These are phyloP conservation scores for Halophytophthora polymorphica DNA, from an alignment of 352 stramenopile species.

Conservation along the genomic window DNA sequence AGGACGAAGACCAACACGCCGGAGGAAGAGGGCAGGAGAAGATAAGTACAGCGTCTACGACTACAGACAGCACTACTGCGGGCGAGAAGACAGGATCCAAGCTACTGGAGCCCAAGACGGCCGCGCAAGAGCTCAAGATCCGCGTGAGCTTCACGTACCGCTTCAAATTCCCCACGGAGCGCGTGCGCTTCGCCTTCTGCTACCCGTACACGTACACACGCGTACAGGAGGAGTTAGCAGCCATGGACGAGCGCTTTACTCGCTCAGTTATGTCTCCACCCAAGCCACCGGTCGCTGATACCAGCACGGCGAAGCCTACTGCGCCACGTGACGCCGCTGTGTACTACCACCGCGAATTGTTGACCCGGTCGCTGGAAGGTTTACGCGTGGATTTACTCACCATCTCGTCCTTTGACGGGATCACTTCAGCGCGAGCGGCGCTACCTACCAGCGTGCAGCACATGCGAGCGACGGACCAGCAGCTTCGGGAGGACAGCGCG, in stretches of 20 bases:
- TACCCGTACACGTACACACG: conserved; percentile 84
- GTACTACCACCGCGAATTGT: conserved; percentile 81
- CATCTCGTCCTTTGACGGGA: conserved; percentile 68
- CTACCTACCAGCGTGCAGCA: neutral
- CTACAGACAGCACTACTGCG: conserved; percentile 1
- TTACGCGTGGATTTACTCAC: conserved; percentile 80
- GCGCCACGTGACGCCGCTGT: conserved; percentile 27
- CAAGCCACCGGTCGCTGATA: neutral
- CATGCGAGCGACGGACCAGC: conserved; percentile 14
- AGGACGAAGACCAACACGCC: conserved; percentile 33
- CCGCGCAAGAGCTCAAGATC: conserved; percentile 38
- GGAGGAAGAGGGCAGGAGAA: conserved; percentile 20
- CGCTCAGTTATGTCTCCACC: neutral
- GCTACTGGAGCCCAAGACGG: neutral
- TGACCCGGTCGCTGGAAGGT: conserved; percentile 57
- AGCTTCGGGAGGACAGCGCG: conserved; percentile 29
- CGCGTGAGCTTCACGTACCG: conserved; percentile 56
- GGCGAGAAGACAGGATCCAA: neutral
- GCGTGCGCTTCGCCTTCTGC: conserved; percentile 76
- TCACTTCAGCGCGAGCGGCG: conserved; percentile 18
- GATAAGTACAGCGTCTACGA: conserved; percentile 12
- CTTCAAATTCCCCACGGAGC: conserved; percentile 53
- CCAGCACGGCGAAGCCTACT: neutral
- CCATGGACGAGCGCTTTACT: conserved; percentile 31
- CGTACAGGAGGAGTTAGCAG: conserved; percentile 44